phyloP scores from a whole-genome alignment of 371 early-diverging fungal species.

The Fennellomyces sp. region DNA sequence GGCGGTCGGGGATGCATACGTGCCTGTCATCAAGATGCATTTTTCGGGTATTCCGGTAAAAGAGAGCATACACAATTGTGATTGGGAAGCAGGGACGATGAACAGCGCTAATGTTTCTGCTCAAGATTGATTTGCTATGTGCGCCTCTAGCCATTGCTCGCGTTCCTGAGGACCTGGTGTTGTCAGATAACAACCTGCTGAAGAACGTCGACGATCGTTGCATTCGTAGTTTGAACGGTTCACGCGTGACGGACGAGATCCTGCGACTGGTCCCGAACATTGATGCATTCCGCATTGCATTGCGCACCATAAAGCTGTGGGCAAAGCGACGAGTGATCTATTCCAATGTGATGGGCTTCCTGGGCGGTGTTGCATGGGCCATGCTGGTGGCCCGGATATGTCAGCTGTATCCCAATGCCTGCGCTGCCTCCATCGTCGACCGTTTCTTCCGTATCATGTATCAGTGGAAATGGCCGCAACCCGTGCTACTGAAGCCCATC shows the following conservation, averaged over 20 bases:
- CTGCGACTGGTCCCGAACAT: conserved; percentile 95
- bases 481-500: conserved; percentile 92
- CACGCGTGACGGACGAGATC: conserved; percentile 98
- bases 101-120: conserved; percentile 4
- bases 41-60: conserved; percentile 89
- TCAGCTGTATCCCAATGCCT: conserved; percentile 97
- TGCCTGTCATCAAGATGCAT: conserved; percentile 97
- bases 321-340: conserved; percentile 96
- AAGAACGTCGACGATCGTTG: conserved; percentile 93
- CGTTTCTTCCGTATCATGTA: conserved; percentile 93
- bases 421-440: conserved; percentile 84
- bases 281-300: conserved; percentile 86
- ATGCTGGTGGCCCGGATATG: conserved; percentile 98
- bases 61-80: too few species aligned
- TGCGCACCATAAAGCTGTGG: conserved; percentile 99
- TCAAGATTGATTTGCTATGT: conserved; percentile 98
- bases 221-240: conserved; percentile 97
- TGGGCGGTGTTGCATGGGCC: conserved; percentile 99
- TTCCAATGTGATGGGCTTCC: conserved; percentile 98
- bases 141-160: conserved; percentile 81
- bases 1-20: conserved; percentile 94
- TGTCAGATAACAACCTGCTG: conserved; percentile 88
- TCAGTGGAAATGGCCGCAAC: conserved; percentile 98
- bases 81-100: not conserved
- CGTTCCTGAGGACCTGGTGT: conserved; percentile 88